Percentiles rank a stretch among this genome's conserved stretches.
phyloP scores from a whole-genome alignment of 2,329 filamentous ascomycete genomes.

The Graphium sp. region DNA sequence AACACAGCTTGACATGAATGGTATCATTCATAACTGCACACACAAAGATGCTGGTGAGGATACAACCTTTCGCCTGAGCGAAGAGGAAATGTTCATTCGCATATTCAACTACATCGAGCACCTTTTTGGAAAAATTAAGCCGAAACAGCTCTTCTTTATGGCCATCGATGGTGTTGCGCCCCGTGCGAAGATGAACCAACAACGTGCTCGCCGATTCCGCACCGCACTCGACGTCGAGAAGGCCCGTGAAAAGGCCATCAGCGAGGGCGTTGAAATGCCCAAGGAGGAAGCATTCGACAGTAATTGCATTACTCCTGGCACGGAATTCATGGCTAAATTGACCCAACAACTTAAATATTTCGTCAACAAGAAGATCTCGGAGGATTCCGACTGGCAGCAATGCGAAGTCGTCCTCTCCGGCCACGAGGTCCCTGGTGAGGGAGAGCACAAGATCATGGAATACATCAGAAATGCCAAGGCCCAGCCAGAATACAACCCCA shows the following conservation, averaged over 20 bases:
- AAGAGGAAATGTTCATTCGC: constrained; percentile 98
- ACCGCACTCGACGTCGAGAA: constrained; percentile 83
- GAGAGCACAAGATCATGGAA: constrained; percentile 99
- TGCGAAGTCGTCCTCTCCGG: constrained; percentile 93
- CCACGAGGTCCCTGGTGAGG: constrained; percentile 94
- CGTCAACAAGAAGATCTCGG: constrained; percentile 94
- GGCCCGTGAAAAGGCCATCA: constrained; percentile 81
- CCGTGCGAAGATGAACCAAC: constrained; percentile 98
- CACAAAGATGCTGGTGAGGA: constrained; percentile 85
- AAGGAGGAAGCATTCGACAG: constrained; percentile 95
- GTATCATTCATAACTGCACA: constrained; percentile 98
- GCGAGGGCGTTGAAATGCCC: constrained; percentile 79
- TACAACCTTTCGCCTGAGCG: constrained; percentile 78
- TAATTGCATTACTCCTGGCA: constrained; percentile 97
- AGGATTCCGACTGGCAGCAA: constrained; percentile 94
- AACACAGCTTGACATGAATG: constrained; percentile 79
- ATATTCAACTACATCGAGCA: constrained; percentile 99
- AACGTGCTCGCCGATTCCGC: constrained; percentile 85
- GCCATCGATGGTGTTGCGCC: constrained; percentile 96
- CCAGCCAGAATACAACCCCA: constrained; percentile 80
- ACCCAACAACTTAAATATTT: constrained; percentile 94
- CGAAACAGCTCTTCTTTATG: constrained; percentile 98
- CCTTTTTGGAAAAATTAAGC: constrained; percentile 96
- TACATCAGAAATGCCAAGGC: constrained; percentile 97
- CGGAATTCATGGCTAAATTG: constrained; percentile 94